Base-by-base conservation (phyloP, 169 alveolate species). In the Cryptosporidium sp. region DNA sequence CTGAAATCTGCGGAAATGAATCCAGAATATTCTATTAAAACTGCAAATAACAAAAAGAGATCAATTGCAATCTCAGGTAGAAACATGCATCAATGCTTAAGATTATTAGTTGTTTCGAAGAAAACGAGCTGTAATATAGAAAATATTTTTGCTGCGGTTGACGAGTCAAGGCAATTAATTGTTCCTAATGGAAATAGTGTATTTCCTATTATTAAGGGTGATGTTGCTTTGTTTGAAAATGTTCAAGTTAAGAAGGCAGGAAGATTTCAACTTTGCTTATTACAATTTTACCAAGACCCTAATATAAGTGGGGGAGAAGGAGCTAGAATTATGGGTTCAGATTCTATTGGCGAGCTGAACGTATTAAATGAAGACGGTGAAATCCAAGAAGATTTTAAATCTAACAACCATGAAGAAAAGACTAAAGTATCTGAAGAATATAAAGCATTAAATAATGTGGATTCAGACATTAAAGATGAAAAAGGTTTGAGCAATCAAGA, bases 301-400 rank as follows among this genome's bases (percentile, higher is more conserved):
- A 80, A 80, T 37, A 59, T 65, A 14, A 80, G 75, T 26, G 89
- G 89, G 16, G 89, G 89, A 7, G 73, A 59, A 41, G 89, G 89
- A 23, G 75, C 89, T 14, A 80, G 89, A 80, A 80, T 80, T 58
- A 62, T 80, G 75, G 89, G 89, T 23, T 80, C 89, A 2, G 89
- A 80, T 65, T n/a, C 80, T 26, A 80, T 80, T 7, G 89, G 89
- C 12, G 89, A 80, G 45, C 23, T 80, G 29, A 41, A 61, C 39
- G 89, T 80, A 33, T 59, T 80, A 6, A 37, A 23, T 23, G 80
- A 31, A 43, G 48, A 37, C 58, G 39, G 35, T 26, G 51, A 69
- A 33, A 45, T 8, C 33, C 33, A n/a, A 18, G 86, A 73, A 18
- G 45, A 58, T 8, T 23, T 33, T 7, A 65, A 80, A 61, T 23